These are phyloP conservation scores for Russula compacta DNA, from an alignment of 768 basidiomycete genomes.

Conservation along the genomic window DNA sequence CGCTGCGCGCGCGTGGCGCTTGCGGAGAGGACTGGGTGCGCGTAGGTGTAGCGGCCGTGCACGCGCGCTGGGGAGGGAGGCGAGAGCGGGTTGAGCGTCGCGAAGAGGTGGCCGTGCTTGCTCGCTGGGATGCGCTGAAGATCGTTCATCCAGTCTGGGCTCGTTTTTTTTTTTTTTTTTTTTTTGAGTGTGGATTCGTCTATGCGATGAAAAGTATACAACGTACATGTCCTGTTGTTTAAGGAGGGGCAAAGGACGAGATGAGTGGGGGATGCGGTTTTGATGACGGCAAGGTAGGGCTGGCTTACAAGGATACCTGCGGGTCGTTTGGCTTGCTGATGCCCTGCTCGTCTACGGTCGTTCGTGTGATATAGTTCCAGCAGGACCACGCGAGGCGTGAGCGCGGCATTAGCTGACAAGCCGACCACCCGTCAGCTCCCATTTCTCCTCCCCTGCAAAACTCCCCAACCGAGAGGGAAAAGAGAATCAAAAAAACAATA, in stretches of 20 bases:
- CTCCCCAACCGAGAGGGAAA: background rate
- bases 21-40: conserved; percentile 57
- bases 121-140: background rate
- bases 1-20: conserved; percentile 49
- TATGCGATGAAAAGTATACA: background rate
- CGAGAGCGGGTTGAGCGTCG: conserved; percentile 21
- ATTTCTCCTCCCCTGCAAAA: background rate
- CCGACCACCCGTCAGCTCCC: background rate
- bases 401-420: conserved; percentile 57
- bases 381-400: conserved; percentile 57
- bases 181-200: background rate
- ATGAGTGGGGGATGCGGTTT: background rate
- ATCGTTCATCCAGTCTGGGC: conserved; percentile 2
- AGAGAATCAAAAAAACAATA: conserved; percentile 18
- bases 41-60: conserved; percentile 48
- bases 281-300: background rate
- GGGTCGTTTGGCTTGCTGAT: conserved; percentile 40
- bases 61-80: conserved; percentile 40
- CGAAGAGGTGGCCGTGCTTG: background rate
- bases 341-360: conserved; percentile 30
- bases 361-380: conserved; percentile 70
- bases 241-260: background rate
- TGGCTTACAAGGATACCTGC: conserved; percentile 3
- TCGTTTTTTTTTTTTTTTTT: background rate
- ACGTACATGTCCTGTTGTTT: conserved; percentile 1